Evolutionary conservation across 1,284 basidiomycete species (phyloP), one percentile per base, ranked within the genome.

Genomic region (Neolentinus lepideus): DNA sequence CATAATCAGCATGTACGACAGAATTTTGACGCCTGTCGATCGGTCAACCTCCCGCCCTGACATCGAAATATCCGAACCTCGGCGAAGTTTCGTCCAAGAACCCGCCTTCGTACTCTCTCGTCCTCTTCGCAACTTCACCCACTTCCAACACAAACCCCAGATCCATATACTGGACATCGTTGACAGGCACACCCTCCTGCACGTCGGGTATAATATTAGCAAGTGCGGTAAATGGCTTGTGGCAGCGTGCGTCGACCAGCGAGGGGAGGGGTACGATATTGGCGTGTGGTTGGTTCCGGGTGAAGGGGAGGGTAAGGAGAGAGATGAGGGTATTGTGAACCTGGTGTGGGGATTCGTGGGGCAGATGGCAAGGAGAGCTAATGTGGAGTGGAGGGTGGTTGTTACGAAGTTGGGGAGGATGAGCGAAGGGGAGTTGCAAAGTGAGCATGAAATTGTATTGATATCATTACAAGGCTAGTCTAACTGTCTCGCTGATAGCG

Each of bases 351-450:
- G 74, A 9, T 87, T 92, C 65, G 78, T 78, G 1, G 67, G 77
- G 57, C 72, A 76, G 25, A 79, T 85, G 62, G 79, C 83, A 10
- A 77, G 75, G 60, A 77, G 74, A 55, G 84, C 84, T 10, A 82
- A 83, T 64, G 72, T 91, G 14, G 89, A 92, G 64, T 94, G 91
- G 91, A 76, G 85, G 54, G 70, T 93, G 19, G 81, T 88, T 2
- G 71, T 93, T 57, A 72, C 84, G 16, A 86, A 83, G 62, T 66
- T 87, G 3, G 90, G 88, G 0, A 58, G 69, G 12, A 80, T 92
- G 71, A 66, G 68, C 0, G 68, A 73, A 45, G 63, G 64, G 4
- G 90, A 93, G 63, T 66, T 89, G n/a, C 74, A 83, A 61, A 85
- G 90, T 90, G 62, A 63, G 83, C 72, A 2, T 14, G 33, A 21